Base-by-base conservation (phyloP, 2,329 filamentous ascomycete species). In the Chaetomium sp. region DNA sequence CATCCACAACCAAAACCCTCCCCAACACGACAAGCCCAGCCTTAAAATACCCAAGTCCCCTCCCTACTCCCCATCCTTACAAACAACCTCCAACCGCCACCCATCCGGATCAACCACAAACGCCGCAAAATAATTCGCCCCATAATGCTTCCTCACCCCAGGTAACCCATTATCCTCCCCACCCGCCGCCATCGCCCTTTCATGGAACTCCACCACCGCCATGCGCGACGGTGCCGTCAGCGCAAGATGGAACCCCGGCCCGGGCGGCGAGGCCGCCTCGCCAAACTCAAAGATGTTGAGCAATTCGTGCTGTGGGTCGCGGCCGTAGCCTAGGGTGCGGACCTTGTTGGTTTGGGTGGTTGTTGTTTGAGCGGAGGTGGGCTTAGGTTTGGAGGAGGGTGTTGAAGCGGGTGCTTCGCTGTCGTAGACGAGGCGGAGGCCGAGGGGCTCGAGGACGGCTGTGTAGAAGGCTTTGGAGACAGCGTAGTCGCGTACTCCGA, bases 51-150 rank as follows among this genome's bases (percentile, higher is more conserved):
- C 14, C 35, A 33, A n/a, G n/a, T n/a, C 2, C 11, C 35, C 50
- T 14, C 42, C n/a, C 42, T 2, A 34, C 34, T 14, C 42, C 2
- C 27, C n/a, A 35, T 44, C 52, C 58, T 63, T 64, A 44, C 64
- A 71, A 43, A 70, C 69, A 32, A 62, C 68, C 57, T 71, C 69
- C 37, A 71, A 52, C 56, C 60, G 58, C 62, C 66, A 69, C 1
- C 70, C 69, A 61, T 70, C 68, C 2, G 63, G 64, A 59, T 69
- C 69, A 2, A 67, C 59, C 3, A 71, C 62, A 61, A 68, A 71
- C 5, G 69, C 68, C 11, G 68, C 69, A 58, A 67, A 71, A 33
- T 70, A 71, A 4, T 52, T 35, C n/a, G 51, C 53, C n/a, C 70
- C 68, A 53, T 69, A 71, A 6, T 64, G 58, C 52, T 61, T 47